Base-by-base conservation (phyloP, 306 rosid species). In the Spatholobus suberectus region DNA sequence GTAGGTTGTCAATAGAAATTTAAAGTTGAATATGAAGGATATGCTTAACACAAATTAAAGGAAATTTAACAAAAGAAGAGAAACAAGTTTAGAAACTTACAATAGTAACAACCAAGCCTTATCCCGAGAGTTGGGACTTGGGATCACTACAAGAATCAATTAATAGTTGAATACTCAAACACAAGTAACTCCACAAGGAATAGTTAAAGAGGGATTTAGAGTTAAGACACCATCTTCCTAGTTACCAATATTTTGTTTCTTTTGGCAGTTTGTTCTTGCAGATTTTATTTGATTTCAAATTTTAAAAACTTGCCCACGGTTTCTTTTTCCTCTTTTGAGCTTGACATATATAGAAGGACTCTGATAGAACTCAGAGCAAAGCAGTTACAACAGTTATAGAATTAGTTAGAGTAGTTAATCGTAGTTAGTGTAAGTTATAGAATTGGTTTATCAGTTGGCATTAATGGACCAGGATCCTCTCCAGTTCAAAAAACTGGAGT, bases 221-320 rank as follows among this genome's bases (percentile, higher is more conserved):
- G 63, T 62, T 77, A 62, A 18, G 20, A 51, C 20, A 81, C 24
- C 40, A 52, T 11, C 76, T 55, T 40, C 41, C 23, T 70, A 26
- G 75, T 14, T 17, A 20, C 17, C 41, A 75, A 27, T 18, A 49
- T 46, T 37, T 37, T 29, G 17, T 40, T 26, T 54, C 18, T 13
- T 35, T 59, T 18, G 17, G 37, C 35, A 20, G 43, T 37, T 12
- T 75, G 38, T 44, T 81, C 32, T 35, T 20, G 63, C 71, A 24
- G 44, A 71, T 15, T 34, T 62, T 44, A 34, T 52, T 51, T 23
- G 18, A n/a, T 44, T 72, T 80, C 51, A 14, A 13, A 29, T 15
- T 58, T 21, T 15, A 10, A 68, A 57, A 78, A 34, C 21, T 51
- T 49, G 27, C 11, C 55, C 13, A 12, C 24, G 18, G n/a, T 29